Base-by-base conservation (phyloP, 2,329 filamentous ascomycete species). In the Parascedosporium putredinis region DNA sequence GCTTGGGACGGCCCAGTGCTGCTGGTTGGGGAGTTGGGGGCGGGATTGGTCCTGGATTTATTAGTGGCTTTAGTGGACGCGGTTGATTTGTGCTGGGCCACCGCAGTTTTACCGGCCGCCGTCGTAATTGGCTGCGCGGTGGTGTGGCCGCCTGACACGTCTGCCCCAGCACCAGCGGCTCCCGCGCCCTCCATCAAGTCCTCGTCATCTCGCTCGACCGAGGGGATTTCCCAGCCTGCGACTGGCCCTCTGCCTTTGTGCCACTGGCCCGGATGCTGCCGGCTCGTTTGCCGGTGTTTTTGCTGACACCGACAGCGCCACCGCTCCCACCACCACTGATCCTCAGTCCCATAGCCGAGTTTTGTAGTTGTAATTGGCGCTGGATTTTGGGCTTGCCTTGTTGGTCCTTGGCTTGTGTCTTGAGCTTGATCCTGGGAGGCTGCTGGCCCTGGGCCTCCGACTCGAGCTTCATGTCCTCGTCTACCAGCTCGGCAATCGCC, bases 61-160 rank as follows among this genome's bases (percentile, higher is more conserved):
- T 25, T 9, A 29, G 46, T 34, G 36, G 23, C 24, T 27, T 36
- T 31, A 45, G 49, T 45, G 29, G 49, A 29, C 23, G 43, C 25
- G 33, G 49, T 44, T 43, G 50, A 51, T 44, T 40, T 48, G 45
- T 25, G 45, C 36, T 48, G 47, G 47, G 47, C 36, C 47, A 49
- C 47, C 47, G 47, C 25, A 49, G 47, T 49, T 49, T 43, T 49
- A 36, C 47, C 47, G 47, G 34, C 23, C 25, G 23, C 47, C 23
- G 18, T 42, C n/a, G 47, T 38, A 27, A 49, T 49, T 49, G 47
- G 36, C n/a, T 49, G 47, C 24, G 4, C 6, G 24, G 23, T 38
- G 23, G 36, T 4, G 6, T 27, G 47, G 18, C 23, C 47, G 36
- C 47, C 47, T 38, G 47, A 42, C 47, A 42, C 34, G 20, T 42